Evolutionary conservation across 352 stramenopile genomes (phyloP).

Genomic region (Phytophthora macrochlamydospora): DNA sequence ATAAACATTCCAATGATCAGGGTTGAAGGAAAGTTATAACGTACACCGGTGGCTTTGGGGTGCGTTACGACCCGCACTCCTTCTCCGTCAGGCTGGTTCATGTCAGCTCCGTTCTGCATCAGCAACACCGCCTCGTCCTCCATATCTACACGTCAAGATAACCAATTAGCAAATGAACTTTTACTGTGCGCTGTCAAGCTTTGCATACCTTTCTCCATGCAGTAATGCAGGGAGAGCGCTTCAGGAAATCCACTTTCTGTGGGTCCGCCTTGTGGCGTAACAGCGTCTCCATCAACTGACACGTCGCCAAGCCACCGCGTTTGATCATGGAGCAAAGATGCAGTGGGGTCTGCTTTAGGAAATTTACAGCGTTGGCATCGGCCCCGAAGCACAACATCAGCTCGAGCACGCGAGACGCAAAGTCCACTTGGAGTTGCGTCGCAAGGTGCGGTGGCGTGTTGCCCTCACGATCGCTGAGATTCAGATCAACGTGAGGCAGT

Average conservation of each 20-base stretch:
- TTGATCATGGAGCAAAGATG: constrained; percentile 80
- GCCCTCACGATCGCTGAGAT: constrained; percentile 68
- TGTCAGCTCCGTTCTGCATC: constrained; percentile 68
- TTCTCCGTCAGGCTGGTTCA: constrained; percentile 72
- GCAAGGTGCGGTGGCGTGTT: constrained; percentile 79
- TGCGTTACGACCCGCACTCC: constrained; percentile 58
- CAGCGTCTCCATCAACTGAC: constrained; percentile 66
- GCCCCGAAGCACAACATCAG: constrained; percentile 75
- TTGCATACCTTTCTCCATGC: constrained; percentile 69
- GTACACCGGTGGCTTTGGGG: constrained; percentile 64
- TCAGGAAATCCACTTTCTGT: constrained; percentile 64
- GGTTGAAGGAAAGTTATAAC: constrained; percentile 9
- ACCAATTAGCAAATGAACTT: background rate
- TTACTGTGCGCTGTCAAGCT: background rate
- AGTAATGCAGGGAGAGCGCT: constrained; percentile 79
- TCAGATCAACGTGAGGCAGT: constrained; percentile 65
- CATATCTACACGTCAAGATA: constrained; percentile 43
- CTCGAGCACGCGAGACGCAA: constrained; percentile 71
- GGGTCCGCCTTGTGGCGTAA: constrained; percentile 63
- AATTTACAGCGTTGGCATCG: constrained; percentile 64
- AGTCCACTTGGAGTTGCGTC: constrained; percentile 59
- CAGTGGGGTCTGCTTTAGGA: constrained; percentile 74
- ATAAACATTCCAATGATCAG: background rate
- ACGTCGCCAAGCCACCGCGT: constrained; percentile 41
- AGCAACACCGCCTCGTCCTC: constrained; percentile 63